Conservation (phyloP, 1,139 yeast species). For the Pichia inconspicua region DNA sequence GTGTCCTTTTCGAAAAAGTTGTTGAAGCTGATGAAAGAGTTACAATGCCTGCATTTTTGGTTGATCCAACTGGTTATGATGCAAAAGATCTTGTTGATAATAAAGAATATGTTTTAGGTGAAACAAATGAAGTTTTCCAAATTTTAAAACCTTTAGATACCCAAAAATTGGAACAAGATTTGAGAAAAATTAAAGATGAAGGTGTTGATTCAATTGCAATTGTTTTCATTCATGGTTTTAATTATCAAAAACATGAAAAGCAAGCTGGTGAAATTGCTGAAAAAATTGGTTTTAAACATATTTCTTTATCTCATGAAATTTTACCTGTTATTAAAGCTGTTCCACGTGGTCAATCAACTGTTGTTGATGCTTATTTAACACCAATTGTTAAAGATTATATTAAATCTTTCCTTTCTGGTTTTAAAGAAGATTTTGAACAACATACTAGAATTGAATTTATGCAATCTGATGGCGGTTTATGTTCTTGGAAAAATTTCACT, state of each 20-base stretch:
- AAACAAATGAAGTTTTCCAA: constrained; percentile 56
- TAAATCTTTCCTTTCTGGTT: constrained; percentile 51
- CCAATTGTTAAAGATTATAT: constrained; percentile 62
- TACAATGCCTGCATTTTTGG: constrained; percentile 41
- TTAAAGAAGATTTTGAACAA: constrained; percentile 41
- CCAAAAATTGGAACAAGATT: constrained; percentile 31
- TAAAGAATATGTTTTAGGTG: constrained; percentile 37
- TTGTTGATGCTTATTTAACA: constrained; percentile 70
- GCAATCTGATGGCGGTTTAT: constrained; percentile 56
- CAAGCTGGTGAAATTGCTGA: constrained; percentile 49
- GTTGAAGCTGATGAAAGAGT: constrained; percentile 67
- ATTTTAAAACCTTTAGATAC: constrained; percentile 42
- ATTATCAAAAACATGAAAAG: constrained; percentile 57
- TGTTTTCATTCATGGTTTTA: constrained; percentile 61
- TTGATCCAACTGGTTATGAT: constrained; percentile 20
- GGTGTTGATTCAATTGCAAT: constrained; percentile 64
- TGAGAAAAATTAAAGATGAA: constrained; percentile 37
- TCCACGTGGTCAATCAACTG: constrained; percentile 63
- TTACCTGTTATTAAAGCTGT: constrained; percentile 69
- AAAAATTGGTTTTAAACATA: constrained; percentile 43
- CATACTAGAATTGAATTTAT: constrained; percentile 32
- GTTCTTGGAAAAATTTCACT: constrained; percentile 38
- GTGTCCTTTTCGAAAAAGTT: constrained; percentile 51
- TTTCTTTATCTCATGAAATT: constrained; percentile 57
- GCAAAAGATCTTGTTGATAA: constrained; percentile 24